A percentile compares a stretch with the other conserved stretches of the same genome.
These are phyloP conservation scores for Dioscorea dumetorum DNA, from an alignment of 106 monocot genomes.

Conservation along the genomic window DNA sequence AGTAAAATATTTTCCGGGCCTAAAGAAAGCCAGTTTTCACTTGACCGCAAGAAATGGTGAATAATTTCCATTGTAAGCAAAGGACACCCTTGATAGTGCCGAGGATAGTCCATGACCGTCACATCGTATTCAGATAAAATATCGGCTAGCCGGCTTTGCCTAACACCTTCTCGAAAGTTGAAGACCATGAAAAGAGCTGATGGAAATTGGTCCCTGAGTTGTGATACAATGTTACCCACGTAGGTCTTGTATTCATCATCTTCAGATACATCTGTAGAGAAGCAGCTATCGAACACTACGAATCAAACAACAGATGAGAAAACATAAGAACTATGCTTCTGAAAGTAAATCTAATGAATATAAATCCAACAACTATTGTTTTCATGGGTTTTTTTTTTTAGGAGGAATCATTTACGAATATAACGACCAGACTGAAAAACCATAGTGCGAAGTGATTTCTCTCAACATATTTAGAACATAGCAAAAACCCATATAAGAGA, in stretches of 20 bases:
- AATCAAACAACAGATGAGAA: background rate
- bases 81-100: constrained; percentile 80
- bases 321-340: background rate
- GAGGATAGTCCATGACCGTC: constrained; percentile 88
- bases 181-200: constrained; percentile 92
- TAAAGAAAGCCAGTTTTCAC: constrained; percentile 89
- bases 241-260: constrained; percentile 55
- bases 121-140: constrained; percentile 72
- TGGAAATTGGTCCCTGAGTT: constrained; percentile 59
- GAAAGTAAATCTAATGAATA: background rate
- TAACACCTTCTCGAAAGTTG: constrained; percentile 69
- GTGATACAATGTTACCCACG: constrained; percentile 54
- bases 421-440: background rate
- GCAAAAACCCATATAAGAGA: no score
- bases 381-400: background rate
- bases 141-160: constrained; percentile 44
- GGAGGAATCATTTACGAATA: background rate
- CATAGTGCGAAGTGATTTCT: background rate
- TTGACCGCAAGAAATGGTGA: constrained; percentile 74
- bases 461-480: no score
- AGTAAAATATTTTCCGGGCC: constrained; percentile 61
- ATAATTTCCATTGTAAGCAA: constrained; percentile 84
- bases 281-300: constrained; percentile 88
- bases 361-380: background rate
- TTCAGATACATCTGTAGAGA: constrained; percentile 67